Evolutionary conservation across 257 asterid species (phyloP).

Genomic region (Misopates orontium): DNA sequence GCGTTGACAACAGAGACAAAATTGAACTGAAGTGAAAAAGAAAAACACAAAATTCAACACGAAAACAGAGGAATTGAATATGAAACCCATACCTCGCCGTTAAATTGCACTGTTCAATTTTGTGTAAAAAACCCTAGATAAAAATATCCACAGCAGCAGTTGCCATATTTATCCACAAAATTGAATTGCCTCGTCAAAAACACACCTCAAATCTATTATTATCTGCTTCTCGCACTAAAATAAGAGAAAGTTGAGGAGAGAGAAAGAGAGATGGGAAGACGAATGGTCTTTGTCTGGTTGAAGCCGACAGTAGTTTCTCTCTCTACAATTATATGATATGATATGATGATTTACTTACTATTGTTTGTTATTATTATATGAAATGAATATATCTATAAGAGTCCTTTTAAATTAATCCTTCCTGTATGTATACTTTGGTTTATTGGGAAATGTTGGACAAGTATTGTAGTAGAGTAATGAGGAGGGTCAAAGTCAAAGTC

Average conservation of each 20-base stretch:
- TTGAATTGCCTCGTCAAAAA: too few species aligned
- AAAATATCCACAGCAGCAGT: too few species aligned
- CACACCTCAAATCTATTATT: too few species aligned
- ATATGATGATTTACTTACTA: too few species aligned
- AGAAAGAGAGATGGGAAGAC: constrained; percentile 38
- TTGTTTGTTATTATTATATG: too few species aligned
- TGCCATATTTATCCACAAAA: constrained; percentile 31
- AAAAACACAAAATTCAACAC: constrained; percentile 26
- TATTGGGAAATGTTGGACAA: constrained; percentile 20
- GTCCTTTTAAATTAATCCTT: too few species aligned
- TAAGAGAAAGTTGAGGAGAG: constrained; percentile 24
- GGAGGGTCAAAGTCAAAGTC: background rate
- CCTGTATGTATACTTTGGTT: background rate
- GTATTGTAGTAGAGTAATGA: constrained; percentile 8
- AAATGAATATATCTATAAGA: too few species aligned
- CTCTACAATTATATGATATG: constrained; percentile 34
- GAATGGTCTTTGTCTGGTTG: constrained; percentile 75
- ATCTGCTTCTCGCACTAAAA: too few species aligned
- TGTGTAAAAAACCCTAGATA: too few species aligned
- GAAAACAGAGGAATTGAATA: constrained; percentile 20
- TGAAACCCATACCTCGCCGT: constrained; percentile 29
- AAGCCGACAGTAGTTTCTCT: constrained; percentile 77
- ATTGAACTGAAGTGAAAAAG: constrained; percentile 23
- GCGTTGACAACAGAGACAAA: too few species aligned
- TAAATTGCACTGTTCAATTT: too few species aligned